Base-by-base conservation (phyloP, 768 basidiomycete species). In the Lactarius vividus region DNA sequence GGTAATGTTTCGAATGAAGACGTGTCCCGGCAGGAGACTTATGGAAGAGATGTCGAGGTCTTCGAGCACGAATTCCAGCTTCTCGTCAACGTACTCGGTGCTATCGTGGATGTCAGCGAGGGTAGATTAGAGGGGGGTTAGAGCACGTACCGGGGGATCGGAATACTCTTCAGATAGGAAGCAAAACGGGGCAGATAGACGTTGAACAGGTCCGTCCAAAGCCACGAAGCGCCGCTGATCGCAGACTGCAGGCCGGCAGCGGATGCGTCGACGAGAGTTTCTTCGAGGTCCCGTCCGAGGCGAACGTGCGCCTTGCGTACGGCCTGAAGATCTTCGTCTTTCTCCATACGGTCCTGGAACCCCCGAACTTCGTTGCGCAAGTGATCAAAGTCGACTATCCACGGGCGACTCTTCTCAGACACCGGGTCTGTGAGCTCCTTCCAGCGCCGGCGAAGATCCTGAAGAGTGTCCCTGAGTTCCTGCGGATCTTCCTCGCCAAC, bases 161-260 rank as follows among this genome's bases (percentile, higher is more conserved):
- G 89, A 16, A 91, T 75, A 60, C 84, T 82, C 70, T 84, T 83
- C 73, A 90, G 67, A 71, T 82, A 75, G 31, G 66, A 70, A 62
- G 88, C 73, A 1, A 84, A 39, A 10, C 82, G 81, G 18, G 91
- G 92, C 0, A 89, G 73, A 71, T 92, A 93, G 18, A 92, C 88
- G 70, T 88, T 89, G 79, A 91, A 87, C 8, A 93, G 66, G 66
- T 95, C 93, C 73, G 88, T 83, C 88, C 87, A 90, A 76, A 91
- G 84, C 89, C 89, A 91, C 1, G 86, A 82, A 6, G 83, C 82
- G 55, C 86, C 82, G 61, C 88, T 86, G 67, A 87, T 71, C 4
- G 83, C 81, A 11, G 80, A 81, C 71, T 86, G 81, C 53, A 86
- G 53, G 7, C 82, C 80, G 0, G 78, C 77, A 69, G 77, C 69